phyloP scores from a whole-genome alignment of 768 basidiomycete species.

The Sutorius australiensis region DNA sequence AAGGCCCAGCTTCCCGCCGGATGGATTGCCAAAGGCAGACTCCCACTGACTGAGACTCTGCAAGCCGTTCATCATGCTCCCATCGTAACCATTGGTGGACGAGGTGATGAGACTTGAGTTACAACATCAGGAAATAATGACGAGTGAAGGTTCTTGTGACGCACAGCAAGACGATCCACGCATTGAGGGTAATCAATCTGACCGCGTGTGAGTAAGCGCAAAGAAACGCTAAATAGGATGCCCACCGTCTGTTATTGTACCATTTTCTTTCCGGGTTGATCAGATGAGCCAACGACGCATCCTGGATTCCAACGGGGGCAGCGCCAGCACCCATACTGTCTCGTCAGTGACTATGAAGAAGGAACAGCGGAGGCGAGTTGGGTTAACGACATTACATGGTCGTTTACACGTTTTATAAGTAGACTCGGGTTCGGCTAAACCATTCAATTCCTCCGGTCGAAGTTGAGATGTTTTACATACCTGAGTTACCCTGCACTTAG shows the following conservation, averaged over 20 bases:
- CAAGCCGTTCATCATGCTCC: conserved; percentile 78
- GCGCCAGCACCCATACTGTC: conserved; percentile 50
- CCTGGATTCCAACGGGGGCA: conserved; percentile 24
- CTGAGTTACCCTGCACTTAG: conserved; percentile 17
- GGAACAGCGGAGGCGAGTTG: conserved; percentile 8
- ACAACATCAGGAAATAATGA: conserved; percentile 1
- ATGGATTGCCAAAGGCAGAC: conserved; percentile 55
- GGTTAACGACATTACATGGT: conserved; percentile 16
- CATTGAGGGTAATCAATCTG: conserved; percentile 61
- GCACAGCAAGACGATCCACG: conserved; percentile 66
- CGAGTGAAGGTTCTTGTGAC: conserved; percentile 13
- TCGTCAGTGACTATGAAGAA: not conserved
- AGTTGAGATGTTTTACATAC: conserved; percentile 17
- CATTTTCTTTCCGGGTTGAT: conserved; percentile 65
- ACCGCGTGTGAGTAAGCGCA: not conserved
- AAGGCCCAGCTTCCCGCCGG: conserved; percentile 56
- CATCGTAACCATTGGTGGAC: conserved; percentile 73
- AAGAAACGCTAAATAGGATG: not conserved
- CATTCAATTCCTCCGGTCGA: not conserved
- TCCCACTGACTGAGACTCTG: conserved; percentile 67
- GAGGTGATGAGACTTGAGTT: conserved; percentile 62
- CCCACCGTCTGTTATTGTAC: conserved; percentile 75
- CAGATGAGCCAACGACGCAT: conserved; percentile 47
- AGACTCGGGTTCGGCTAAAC: conserved; percentile 8
- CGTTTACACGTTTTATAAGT: conserved; percentile 4